Conservation (phyloP, 2,329 filamentous ascomycete genomes). For the Ampelomyces quisqualis region DNA sequence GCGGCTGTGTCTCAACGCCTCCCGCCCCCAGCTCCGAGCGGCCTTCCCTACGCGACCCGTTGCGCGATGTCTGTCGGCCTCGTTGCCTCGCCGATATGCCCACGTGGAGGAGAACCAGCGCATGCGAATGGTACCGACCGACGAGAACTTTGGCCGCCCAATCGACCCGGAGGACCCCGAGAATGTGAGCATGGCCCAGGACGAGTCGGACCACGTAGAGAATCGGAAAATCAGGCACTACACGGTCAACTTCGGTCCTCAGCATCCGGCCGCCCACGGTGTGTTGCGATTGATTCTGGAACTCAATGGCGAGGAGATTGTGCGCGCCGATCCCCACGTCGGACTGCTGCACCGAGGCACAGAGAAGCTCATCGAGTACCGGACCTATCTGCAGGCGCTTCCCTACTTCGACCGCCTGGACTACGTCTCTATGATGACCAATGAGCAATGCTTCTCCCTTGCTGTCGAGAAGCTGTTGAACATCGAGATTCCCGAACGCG, state of each 20-base stretch:
- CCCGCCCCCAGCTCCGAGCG: slow-evolving; percentile 48
- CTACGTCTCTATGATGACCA: slow-evolving; percentile 99
- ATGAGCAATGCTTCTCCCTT: slow-evolving; percentile 95
- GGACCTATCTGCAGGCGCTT: slow-evolving; percentile 96
- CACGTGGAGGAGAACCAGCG: slow-evolving; percentile 51
- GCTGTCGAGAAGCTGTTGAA: slow-evolving; percentile 98
- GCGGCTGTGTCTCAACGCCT: slow-evolving; percentile 61
- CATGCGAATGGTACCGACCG: slow-evolving; percentile 65
- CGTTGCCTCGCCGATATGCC: slow-evolving; percentile 63
- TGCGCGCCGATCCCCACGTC: slow-evolving; percentile 95
- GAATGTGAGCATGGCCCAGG: slow-evolving; percentile 47
- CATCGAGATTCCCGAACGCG: slow-evolving; percentile 89
- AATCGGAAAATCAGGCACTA: slow-evolving; percentile 94
- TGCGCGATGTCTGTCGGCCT: slow-evolving; percentile 66
- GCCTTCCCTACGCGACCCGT: slow-evolving; percentile 46
- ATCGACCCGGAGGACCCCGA: slow-evolving; percentile 49
- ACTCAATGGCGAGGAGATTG: slow-evolving; percentile 95
- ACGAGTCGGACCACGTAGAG: slow-evolving; percentile 49
- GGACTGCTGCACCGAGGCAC: slow-evolving; percentile 94
- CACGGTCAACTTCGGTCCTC: slow-evolving; percentile 98
- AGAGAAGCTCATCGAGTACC: slow-evolving; percentile 99
- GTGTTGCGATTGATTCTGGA: slow-evolving; percentile 97
- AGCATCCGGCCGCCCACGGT: slow-evolving; percentile 97
- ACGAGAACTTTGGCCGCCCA: slow-evolving; percentile 61
- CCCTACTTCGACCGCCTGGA: slow-evolving; percentile 99